Base-by-base conservation (phyloP, 805 yeast genomes). In the Brettanomyces naardenensis region DNA sequence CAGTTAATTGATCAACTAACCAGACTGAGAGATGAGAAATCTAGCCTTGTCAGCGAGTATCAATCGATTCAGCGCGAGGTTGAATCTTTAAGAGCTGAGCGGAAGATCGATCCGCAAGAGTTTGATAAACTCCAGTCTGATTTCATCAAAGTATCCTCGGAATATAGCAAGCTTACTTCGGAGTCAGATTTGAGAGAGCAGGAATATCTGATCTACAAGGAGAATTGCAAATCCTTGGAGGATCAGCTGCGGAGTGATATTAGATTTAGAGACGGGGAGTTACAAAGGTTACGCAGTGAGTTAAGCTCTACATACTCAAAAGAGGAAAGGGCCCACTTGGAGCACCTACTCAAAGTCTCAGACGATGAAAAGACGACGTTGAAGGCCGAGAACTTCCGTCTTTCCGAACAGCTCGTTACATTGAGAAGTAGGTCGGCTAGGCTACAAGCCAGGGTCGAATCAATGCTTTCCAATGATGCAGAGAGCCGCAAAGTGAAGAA, bases 31-130 rank as follows among this genome's bases (percentile, higher is more conserved):
- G 47, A 50, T 15, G 67, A 68, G 31, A 58, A 68, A 17, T 46
- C 54, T 3, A 56, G 53, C 18, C 51, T 71, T 13, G 52, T 58
- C 31, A 53, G 56, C 23, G 66, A 68, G 19, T 54, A 66, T 28
- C 66, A 33, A 15, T 38, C 48, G 5, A 40, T 55, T 4, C 37
- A 51, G 19, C 39, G 14, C 6, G 26, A 31, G 13, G 13, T 19
- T 2, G 19, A 19, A 6, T 6, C 34, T 10, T 20, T 31, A 3
- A 19, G 21, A n/a, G 21, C 15, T 6, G 34, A 31, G 14, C 25
- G 19, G 5, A 20, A 10, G 9, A 17, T 31, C n/a, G 23, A 31
- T 21, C 34, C 34, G 9, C 26, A 31, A 13, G 14, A 31, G 11
- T 31, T 15, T 31, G 34, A 31, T 20, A 31, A 20, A 15, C 34